These are phyloP conservation scores for Postia placenta DNA, from an alignment of 768 basidiomycete genomes.

Conservation along the genomic window DNA sequence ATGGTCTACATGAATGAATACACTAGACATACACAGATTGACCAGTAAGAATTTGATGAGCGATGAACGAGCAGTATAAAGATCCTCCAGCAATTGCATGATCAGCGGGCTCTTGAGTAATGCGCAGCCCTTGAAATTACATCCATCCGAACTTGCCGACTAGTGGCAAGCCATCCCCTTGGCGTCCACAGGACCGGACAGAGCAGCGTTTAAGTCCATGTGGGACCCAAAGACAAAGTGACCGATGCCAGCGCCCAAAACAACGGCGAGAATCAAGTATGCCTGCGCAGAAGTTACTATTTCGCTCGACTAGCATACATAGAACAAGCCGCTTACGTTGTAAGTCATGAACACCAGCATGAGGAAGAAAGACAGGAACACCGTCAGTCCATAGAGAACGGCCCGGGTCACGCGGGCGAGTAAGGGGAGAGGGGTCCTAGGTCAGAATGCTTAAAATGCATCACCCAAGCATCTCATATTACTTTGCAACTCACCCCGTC, in stretches of 20 bases:
- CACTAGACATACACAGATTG: no score
- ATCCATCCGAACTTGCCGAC: no score
- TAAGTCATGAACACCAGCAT: slow-evolving; percentile 98
- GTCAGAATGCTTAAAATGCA: not conserved
- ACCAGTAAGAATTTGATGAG: no score
- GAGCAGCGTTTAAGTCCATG: slow-evolving; percentile 56
- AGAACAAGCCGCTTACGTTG: slow-evolving; percentile 53
- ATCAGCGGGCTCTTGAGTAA: no score
- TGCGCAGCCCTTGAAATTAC: no score
- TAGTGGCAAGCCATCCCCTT: slow-evolving; percentile 82
- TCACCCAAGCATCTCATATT: not conserved
- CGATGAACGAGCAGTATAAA: no score
- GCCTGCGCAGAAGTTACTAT: slow-evolving; percentile 40
- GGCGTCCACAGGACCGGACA: slow-evolving; percentile 31
- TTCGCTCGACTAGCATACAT: not conserved
- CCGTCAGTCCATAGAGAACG: slow-evolving; percentile 62
- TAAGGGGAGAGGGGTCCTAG: slow-evolving; percentile 46
- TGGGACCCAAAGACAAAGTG: slow-evolving; percentile 70
- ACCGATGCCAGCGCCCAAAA: slow-evolving; percentile 76
- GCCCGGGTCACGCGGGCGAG: slow-evolving; percentile 54
- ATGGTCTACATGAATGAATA: no score
- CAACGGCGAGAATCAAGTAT: slow-evolving; percentile 79
- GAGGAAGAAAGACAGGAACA: slow-evolving; percentile 82
- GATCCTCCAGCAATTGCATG: no score
- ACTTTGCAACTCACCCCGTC: slow-evolving; percentile 36